These are phyloP conservation scores for Ramalina intermedia DNA, from an alignment of 495 filamentous ascomycete species.

Conservation along the genomic window DNA sequence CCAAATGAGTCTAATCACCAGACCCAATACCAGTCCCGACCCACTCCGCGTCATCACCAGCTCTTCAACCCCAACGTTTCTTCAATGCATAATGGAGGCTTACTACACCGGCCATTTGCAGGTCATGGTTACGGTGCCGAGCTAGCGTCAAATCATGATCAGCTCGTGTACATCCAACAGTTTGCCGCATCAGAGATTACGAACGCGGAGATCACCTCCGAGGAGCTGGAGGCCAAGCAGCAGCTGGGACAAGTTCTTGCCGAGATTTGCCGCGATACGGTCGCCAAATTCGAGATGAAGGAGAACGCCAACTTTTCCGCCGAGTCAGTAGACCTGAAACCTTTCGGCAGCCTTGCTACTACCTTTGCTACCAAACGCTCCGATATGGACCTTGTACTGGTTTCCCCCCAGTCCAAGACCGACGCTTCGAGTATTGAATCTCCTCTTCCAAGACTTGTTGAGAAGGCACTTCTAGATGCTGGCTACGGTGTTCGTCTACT, in stretches of 20 bases:
- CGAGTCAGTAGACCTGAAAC: slow-evolving; percentile 41
- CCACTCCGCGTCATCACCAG: slow-evolving; percentile 16
- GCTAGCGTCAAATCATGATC: slow-evolving; percentile 22
- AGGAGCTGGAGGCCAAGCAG: slow-evolving; percentile 49
- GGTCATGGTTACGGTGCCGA: background rate
- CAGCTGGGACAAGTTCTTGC: slow-evolving; percentile 43
- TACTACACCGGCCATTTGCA: background rate
- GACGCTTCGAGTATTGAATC: slow-evolving; percentile 29
- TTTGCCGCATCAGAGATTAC: slow-evolving; percentile 28
- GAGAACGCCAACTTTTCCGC: slow-evolving; percentile 31
- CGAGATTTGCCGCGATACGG: slow-evolving; percentile 35
- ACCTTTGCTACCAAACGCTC: slow-evolving; percentile 60
- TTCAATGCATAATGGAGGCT: background rate
- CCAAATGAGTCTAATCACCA: background rate
- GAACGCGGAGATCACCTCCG: slow-evolving; percentile 30
- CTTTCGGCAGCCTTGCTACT: slow-evolving; percentile 58
- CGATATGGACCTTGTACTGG: slow-evolving; percentile 60
- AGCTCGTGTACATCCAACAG: slow-evolving; percentile 30
- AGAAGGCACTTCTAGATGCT: slow-evolving; percentile 51
- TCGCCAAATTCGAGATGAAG: slow-evolving; percentile 32
- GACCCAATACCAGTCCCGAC: background rate
- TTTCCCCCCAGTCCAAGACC: slow-evolving; percentile 40
- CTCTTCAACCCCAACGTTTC: slow-evolving; percentile 18
- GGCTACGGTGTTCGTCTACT: slow-evolving; percentile 57
- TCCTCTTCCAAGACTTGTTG: slow-evolving; percentile 47